A percentile compares a stretch with the other conserved stretches of the same genome.
These are phyloP conservation scores for Arachis hypogaea DNA, from an alignment of 306 rosid genomes.

Conservation along the genomic window DNA sequence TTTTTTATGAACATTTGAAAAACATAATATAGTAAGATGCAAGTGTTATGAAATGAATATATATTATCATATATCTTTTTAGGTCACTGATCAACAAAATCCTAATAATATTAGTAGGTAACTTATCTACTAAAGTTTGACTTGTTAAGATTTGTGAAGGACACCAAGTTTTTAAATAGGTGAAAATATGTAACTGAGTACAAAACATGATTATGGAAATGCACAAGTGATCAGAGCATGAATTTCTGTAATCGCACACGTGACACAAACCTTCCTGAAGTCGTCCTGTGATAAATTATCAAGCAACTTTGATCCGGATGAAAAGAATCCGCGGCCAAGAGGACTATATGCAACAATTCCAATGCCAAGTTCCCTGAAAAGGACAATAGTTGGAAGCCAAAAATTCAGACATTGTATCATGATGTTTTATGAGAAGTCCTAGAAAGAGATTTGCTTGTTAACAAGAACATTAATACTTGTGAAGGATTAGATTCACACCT, in stretches of 20 bases:
- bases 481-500: constrained; percentile 37
- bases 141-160: no score
- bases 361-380: constrained; percentile 61
- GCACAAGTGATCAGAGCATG: background rate
- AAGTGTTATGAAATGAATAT: background rate
- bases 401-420: background rate
- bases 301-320: constrained; percentile 52
- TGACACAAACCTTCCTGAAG: constrained; percentile 54
- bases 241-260: background rate
- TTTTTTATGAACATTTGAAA: background rate
- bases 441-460: background rate
- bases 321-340: constrained; percentile 68
- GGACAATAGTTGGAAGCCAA: background rate
- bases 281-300: constrained; percentile 43
- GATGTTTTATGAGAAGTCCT: background rate
- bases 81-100: no score
- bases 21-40: background rate
- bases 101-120: no score
- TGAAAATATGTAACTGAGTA: no score
- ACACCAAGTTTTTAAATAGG: no score
- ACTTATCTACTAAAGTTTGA: no score
- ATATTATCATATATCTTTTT: background rate
- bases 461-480: background rate
- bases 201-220: background rate
- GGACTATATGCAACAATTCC: constrained; percentile 76